These are phyloP conservation scores for Panaeolus papilionaceus DNA, from an alignment of 768 basidiomycete genomes.

Conservation along the genomic window DNA sequence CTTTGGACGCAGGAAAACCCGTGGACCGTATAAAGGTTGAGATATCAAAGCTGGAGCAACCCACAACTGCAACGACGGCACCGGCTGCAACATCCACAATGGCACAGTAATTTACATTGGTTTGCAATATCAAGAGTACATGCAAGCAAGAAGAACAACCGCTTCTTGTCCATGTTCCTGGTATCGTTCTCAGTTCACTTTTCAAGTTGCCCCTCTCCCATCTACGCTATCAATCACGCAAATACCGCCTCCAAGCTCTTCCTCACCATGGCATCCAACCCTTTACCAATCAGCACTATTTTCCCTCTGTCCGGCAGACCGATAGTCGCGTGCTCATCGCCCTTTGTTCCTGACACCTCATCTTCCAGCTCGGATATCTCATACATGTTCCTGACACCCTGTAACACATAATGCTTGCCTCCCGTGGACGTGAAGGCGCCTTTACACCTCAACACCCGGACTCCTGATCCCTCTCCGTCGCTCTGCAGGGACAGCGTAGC, in stretches of 20 bases:
- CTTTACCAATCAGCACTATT: conserved; percentile 88
- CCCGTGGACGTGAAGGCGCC: conserved; percentile 68
- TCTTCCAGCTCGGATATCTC: conserved; percentile 65
- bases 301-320: conserved; percentile 73
- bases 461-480: conserved; percentile 12
- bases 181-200: conserved; percentile 7
- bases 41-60: conserved; percentile 37
- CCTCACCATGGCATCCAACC: conserved; percentile 63
- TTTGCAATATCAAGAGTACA: background rate
- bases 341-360: conserved; percentile 26
- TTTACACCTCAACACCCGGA: conserved; percentile 80
- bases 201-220: conserved; percentile 12
- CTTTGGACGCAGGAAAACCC: conserved; percentile 29
- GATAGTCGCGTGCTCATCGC: conserved; percentile 32
- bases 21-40: conserved; percentile 43
- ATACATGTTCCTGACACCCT: conserved; percentile 92
- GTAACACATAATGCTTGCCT: conserved; percentile 76
- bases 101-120: conserved; percentile 15
- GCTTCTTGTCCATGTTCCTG: no score
- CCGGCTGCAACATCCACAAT: conserved; percentile 9
- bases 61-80: conserved; percentile 16
- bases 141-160: background rate
- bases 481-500: background rate
- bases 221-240: conserved; percentile 19
- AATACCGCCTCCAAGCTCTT: conserved; percentile 54